Base-by-base conservation (phyloP, 1,139 yeast species). In the Suhomyces bokatorum region DNA sequence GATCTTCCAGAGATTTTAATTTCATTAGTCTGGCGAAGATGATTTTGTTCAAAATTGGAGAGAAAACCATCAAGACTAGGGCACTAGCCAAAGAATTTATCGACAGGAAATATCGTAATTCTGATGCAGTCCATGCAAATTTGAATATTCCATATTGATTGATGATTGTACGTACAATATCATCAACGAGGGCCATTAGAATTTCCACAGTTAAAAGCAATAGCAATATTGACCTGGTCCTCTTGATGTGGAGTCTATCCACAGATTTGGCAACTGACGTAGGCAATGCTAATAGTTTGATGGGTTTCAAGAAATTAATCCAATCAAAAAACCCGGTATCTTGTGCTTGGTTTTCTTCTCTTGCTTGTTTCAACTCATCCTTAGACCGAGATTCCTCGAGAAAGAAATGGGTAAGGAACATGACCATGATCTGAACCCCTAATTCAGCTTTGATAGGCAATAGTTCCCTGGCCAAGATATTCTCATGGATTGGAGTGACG, bases 71-170 rank as follows among this genome's bases (percentile, higher is more conserved):
- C 46, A 73, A 58, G 3, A 62, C 62, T 6, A 65, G 39, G 1
- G 75, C 75, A 43, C 68, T 59, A 3, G 78, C 62, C 2, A 78
- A 51, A 36, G 89, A 85, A 2, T 75, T 54, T 1, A 76, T 47
- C 0, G 93, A 80, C 46, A 87, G 63, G 44, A 80, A 74, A 46
- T 75, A 73, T 5, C 95, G 88, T 30, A 85, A 63, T 39, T 77
- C 76, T 3, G 69, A 75, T 12, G 87, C 73, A 2, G 69, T 66
- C 89, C 95, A 85, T 13, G 73, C 55, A 60, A 81, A 87, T 37
- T 57, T 60, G 57, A 72, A 80, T 22, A 84, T 79, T 0, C 85
- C 78, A 55, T 80, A 87, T 22, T 87, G 67, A 1, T 83, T 61
- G 20, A 44, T 40, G 14, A 44, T 40, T 2, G 47, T 44, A 3